Evolutionary conservation across 2,329 filamentous ascomycete genomes (phyloP).

Genomic region (Amauroascus verrucosus): DNA sequence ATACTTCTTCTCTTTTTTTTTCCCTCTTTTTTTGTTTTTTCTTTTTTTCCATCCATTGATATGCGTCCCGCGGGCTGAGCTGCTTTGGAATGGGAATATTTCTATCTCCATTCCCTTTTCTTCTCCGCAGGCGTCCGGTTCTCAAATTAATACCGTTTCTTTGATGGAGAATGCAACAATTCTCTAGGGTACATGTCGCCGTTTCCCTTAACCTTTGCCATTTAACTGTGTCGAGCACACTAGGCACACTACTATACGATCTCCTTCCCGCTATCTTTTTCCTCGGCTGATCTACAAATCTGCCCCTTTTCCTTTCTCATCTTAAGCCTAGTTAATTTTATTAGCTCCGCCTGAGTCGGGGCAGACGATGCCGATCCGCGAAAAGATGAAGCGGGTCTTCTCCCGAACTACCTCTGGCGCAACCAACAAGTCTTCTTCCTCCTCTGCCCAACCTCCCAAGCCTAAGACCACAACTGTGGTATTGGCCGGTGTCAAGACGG

Average conservation of each 20-base stretch:
- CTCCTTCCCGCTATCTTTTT: not conserved
- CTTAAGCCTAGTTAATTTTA: not conserved
- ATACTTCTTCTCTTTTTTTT: too few relatives aligned
- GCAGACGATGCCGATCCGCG: constrained; percentile 14
- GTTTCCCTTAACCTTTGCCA: not conserved
- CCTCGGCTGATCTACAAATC: not conserved
- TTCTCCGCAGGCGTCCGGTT: not conserved
- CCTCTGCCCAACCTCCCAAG: constrained; percentile 7
- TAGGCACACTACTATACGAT: not conserved
- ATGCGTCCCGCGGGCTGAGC: too few relatives aligned
- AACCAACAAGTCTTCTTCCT: not conserved
- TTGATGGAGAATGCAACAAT: not conserved
- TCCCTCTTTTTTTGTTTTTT: too few relatives aligned
- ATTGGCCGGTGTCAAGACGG: constrained; percentile 22
- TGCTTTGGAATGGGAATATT: too few relatives aligned
- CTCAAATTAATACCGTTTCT: not conserved
- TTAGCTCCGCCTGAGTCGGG: not conserved
- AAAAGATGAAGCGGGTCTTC: constrained; percentile 18
- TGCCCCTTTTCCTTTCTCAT: not conserved
- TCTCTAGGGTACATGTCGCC: not conserved
- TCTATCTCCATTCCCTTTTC: too few relatives aligned
- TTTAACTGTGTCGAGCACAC: not conserved
- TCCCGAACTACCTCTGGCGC: constrained; percentile 11
- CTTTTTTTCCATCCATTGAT: not conserved
- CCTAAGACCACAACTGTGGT: constrained; percentile 12